These are phyloP conservation scores for Hymenoscyphus linearis DNA, from an alignment of 2,329 filamentous ascomycete species.

Conservation along the genomic window DNA sequence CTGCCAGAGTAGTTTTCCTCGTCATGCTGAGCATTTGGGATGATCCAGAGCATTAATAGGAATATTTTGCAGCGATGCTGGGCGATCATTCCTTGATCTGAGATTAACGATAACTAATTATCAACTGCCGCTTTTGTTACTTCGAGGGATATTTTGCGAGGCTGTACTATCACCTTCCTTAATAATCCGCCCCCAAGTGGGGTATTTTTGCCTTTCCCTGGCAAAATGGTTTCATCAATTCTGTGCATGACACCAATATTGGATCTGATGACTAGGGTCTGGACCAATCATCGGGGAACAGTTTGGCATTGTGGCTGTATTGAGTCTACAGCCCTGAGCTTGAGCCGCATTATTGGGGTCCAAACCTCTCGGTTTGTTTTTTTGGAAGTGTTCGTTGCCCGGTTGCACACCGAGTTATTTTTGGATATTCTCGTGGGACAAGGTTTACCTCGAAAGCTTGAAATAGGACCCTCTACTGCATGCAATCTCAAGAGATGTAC, in stretches of 20 bases:
- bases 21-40: no score
- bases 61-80: no score
- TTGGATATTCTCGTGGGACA: neutral
- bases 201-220: neutral
- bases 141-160: no score
- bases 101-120: no score
- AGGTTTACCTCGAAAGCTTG: neutral
- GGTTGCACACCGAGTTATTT: neutral
- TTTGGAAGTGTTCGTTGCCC: neutral
- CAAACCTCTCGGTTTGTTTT: no score
- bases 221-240: neutral
- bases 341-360: neutral
- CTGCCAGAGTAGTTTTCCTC: no score
- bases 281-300: neutral
- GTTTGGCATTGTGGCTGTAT: neutral
- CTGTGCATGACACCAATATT: neutral
- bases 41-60: no score
- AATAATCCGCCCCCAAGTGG: neutral
- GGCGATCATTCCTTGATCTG: no score
- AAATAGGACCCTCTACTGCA: neutral
- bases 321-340: neutral
- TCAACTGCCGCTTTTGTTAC: no score
- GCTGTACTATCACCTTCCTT: neutral
- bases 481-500: neutral
- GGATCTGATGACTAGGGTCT: neutral